A percentile compares a stretch with the other conserved stretches of the same genome.
These are phyloP conservation scores for Candida incommunis DNA, from an alignment of 805 yeast genomes.

Conservation along the genomic window DNA sequence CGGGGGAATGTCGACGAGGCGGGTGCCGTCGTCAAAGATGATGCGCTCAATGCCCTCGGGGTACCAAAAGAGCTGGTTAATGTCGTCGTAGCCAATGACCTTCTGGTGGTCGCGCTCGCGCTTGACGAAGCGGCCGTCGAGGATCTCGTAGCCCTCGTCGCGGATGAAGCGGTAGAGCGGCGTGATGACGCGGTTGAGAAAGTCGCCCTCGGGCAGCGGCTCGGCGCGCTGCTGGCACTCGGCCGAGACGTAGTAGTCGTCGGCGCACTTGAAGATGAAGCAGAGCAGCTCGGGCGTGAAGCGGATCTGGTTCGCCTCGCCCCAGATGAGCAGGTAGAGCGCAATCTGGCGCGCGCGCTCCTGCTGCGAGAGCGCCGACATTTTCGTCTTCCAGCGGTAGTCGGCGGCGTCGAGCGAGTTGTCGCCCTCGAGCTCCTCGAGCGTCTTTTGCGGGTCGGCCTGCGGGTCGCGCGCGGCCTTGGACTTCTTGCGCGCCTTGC, in stretches of 20 bases:
- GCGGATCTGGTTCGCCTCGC: slow-evolving; percentile 76
- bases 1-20: slow-evolving; percentile 78
- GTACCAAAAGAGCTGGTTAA: slow-evolving; percentile 97
- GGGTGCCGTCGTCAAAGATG: slow-evolving; percentile 79
- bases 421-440: slow-evolving; percentile 56
- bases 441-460: slow-evolving; percentile 43
- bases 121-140: slow-evolving; percentile 42
- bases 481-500: slow-evolving; percentile 34
- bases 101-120: slow-evolving; percentile 57
- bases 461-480: slow-evolving; percentile 32
- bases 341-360: slow-evolving; percentile 57
- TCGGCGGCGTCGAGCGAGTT: slow-evolving; percentile 63
- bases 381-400: slow-evolving; percentile 58
- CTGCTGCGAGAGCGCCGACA: slow-evolving; percentile 37
- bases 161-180: slow-evolving; percentile 65
- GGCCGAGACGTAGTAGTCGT: slow-evolving; percentile 78
- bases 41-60: slow-evolving; percentile 97
- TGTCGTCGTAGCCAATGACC: slow-evolving; percentile 81
- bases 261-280: slow-evolving; percentile 90
- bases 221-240: slow-evolving; percentile 64
- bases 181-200: slow-evolving; percentile 78
- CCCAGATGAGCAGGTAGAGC: slow-evolving; percentile 54
- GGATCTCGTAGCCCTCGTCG: slow-evolving; percentile 48
- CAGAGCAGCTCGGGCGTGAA: slow-evolving; percentile 83
- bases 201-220: slow-evolving; percentile 48